Evolutionary conservation across 1,284 basidiomycete species (phyloP).

Genomic region (Melampsora larici-populina): DNA sequence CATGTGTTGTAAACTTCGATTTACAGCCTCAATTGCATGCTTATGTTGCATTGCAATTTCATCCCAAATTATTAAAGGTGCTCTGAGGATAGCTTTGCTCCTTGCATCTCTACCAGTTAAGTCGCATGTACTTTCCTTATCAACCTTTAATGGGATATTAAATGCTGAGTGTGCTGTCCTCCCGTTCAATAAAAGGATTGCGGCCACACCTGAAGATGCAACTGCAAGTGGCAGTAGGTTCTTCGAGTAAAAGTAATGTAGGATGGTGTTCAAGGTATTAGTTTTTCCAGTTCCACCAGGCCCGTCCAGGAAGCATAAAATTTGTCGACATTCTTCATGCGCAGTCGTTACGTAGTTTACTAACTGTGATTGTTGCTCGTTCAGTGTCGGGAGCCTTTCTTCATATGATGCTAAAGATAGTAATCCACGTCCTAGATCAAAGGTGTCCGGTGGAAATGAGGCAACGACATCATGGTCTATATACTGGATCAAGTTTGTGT

Average conservation of each 20-base stretch:
- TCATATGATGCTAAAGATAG: no score
- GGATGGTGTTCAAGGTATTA: not conserved
- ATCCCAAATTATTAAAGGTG: not conserved
- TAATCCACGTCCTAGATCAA: no score
- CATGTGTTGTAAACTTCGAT: not conserved
- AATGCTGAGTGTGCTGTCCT: conserved; percentile 5
- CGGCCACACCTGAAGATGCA: not conserved
- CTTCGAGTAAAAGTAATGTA: not conserved
- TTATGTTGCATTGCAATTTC: no score
- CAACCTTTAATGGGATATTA: not conserved
- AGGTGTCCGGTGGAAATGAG: no score
- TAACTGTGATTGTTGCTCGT: no score
- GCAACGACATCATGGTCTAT: no score
- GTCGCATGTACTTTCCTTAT: not conserved
- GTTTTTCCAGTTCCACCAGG: conserved; percentile 18
- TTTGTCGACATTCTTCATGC: conserved; percentile 43
- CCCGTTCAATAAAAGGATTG: not conserved
- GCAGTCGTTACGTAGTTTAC: no score
- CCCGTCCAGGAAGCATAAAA: no score
- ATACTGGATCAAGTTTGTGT: no score
- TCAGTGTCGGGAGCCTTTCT: no score
- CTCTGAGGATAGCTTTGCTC: not conserved
- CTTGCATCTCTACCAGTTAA: not conserved
- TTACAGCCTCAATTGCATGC: not conserved
- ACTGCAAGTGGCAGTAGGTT: not conserved